Conservation (phyloP, 345 rosid species). For the Gossypium sturtianum region DNA sequence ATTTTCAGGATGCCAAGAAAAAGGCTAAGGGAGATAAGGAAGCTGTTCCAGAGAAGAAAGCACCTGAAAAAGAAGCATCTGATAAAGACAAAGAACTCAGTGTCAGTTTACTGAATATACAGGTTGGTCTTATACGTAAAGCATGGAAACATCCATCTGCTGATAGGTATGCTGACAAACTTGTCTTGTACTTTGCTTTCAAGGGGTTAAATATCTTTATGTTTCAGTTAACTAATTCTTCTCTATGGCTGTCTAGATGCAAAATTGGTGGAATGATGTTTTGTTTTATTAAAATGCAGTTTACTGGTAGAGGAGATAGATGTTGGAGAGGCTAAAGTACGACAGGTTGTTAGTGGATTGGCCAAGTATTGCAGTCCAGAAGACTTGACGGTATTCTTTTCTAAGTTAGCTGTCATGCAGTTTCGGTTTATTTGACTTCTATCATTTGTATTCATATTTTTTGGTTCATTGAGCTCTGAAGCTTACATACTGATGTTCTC, state of each 20-base stretch:
- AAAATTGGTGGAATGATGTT: slow-evolving; percentile 7
- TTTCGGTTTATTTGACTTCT: neutral
- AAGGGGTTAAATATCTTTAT: neutral
- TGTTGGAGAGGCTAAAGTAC: slow-evolving; percentile 74
- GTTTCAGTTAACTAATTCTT: neutral
- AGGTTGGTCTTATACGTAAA: slow-evolving; percentile 83
- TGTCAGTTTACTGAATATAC: slow-evolving; percentile 80
- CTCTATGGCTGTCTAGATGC: neutral
- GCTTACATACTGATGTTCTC: slow-evolving; percentile 14
- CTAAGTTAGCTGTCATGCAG: neutral
- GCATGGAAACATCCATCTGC: slow-evolving; percentile 99
- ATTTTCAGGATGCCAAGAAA: slow-evolving; percentile 31
- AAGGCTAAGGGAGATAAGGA: slow-evolving; percentile 47
- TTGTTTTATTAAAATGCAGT: slow-evolving; percentile 37
- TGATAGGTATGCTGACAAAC: slow-evolving; percentile 61
- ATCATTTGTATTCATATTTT: neutral
- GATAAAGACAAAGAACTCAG: slow-evolving; percentile 73
- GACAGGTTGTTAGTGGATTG: slow-evolving; percentile 98
- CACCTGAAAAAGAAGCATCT: slow-evolving; percentile 43
- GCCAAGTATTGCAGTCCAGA: slow-evolving; percentile 86
- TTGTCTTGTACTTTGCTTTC: neutral
- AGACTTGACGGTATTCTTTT: slow-evolving; percentile 52
- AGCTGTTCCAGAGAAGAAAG: slow-evolving; percentile 51
- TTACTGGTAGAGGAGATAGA: slow-evolving; percentile 96
- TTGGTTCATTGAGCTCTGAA: slow-evolving; percentile 12